phyloP scores from a whole-genome alignment of 129 eudicot species.

The Logfia minima region DNA sequence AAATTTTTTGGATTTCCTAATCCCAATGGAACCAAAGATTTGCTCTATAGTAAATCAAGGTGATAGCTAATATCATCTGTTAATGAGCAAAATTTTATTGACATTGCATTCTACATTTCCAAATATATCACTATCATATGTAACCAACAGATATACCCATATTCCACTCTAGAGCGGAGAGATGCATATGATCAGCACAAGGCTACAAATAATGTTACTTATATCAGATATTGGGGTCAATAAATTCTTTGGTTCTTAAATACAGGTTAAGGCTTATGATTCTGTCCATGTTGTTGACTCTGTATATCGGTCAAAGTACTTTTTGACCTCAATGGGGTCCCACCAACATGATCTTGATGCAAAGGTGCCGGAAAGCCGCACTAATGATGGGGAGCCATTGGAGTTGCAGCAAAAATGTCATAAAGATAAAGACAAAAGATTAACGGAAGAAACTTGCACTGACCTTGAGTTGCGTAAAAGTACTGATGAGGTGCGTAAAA shows the following conservation, averaged over 20 bases:
- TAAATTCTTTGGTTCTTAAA: conserved; percentile 9
- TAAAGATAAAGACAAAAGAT: conserved; percentile 18
- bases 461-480: conserved; percentile 11
- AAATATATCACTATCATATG: background rate
- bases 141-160: background rate
- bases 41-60: background rate
- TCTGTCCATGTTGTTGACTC: conserved; percentile 73
- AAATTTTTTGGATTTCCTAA: background rate
- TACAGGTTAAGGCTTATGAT: conserved; percentile 72
- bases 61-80: background rate
- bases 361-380: conserved; percentile 14
- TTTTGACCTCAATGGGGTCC: conserved; percentile 52
- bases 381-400: conserved; percentile 26
- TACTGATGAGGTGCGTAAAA: conserved; percentile 18
- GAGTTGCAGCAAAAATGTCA: conserved; percentile 30
- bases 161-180: background rate
- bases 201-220: background rate
- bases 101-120: background rate
- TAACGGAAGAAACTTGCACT: conserved; percentile 9
- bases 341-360: conserved; percentile 37
- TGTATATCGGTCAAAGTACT: conserved; percentile 76
- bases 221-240: no score
- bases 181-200: background rate
- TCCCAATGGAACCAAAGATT: background rate
- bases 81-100: background rate